Evolutionary conservation across 768 basidiomycete genomes (phyloP), one percentile per base, ranked within the genome.

Genomic region (Lactarius sp.): DNA sequence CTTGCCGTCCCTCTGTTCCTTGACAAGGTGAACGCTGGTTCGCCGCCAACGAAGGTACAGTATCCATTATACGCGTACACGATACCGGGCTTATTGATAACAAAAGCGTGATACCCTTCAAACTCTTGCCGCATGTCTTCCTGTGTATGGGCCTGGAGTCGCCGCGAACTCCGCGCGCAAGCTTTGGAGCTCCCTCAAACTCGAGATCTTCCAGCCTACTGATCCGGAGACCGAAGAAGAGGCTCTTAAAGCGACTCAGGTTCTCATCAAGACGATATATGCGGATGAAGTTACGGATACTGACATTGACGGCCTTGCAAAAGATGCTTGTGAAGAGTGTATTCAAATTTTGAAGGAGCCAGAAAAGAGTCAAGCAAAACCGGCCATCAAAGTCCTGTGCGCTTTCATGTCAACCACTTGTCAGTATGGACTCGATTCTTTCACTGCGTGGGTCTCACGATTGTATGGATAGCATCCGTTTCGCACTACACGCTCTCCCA

Each of bases 141-240:
- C 96, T 4, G 83, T 91, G 0, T 98, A 96, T 72, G 97, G 95
- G 2, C 70, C 83, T 0, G 74, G 75, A 2, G 75, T 85, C 4
- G 85, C 85, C 2, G 80, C 81, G 14, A 80, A 81, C 10, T 81
- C 82, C 60, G 89, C 88, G 1, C 79, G 80, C 4, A 87, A 93
- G 66, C 74, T 98, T n/a, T 97, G 94, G 93, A 94, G 88, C 73
- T 81, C 87, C 0, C 73, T 98, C 39, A 96, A 93, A 72, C 80
- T 98, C 31, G 97, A 98, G 94, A 90, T 98, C 41, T 91, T 98
- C 74, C 94, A 98, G 79, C 92, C 96, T 0, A 88, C 86, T 2
- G 95, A 98, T 71, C 56, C 76, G 6, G 75, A 81, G 37, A 91
- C 90, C 7, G 92, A 96, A 71, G 78, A 79, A 41, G 81, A 84